A percentile compares a stretch with the other conserved stretches of the same genome.
These are phyloP conservation scores for Eutypa lata DNA, from an alignment of 2,329 filamentous ascomycete genomes.

Conservation along the genomic window DNA sequence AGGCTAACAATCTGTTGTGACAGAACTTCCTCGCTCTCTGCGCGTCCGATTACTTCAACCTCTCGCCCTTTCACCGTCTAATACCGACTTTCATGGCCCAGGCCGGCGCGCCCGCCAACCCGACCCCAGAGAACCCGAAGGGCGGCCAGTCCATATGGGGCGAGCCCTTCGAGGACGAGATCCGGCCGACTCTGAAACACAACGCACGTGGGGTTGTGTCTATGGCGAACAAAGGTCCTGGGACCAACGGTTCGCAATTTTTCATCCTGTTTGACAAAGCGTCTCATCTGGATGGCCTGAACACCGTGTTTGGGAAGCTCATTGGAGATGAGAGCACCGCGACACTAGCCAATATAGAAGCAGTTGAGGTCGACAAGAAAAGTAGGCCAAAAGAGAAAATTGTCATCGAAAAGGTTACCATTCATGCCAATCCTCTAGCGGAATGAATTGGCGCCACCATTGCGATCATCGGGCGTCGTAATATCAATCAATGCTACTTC, in stretches of 20 bases:
- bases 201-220: constrained; percentile 66
- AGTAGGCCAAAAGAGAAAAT: constrained; percentile 65
- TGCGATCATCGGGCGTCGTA: background rate
- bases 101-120: constrained; percentile 62
- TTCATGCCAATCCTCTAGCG: constrained; percentile 79
- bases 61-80: constrained; percentile 74
- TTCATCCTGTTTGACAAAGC: constrained; percentile 77
- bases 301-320: constrained; percentile 79
- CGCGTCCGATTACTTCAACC: constrained; percentile 73
- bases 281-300: constrained; percentile 77
- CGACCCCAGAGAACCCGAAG: constrained; percentile 59
- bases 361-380: constrained; percentile 73
- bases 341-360: constrained; percentile 70
- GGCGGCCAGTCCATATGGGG: constrained; percentile 72
- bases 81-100: constrained; percentile 82
- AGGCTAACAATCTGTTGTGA: constrained; percentile 7
- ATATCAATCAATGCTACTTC: background rate
- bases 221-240: constrained; percentile 76
- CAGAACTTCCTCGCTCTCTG: constrained; percentile 87
- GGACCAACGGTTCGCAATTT: constrained; percentile 76
- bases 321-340: constrained; percentile 61
- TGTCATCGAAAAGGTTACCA: constrained; percentile 64
- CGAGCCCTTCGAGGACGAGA: constrained; percentile 75
- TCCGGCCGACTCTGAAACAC: constrained; percentile 66
- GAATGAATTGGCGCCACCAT: constrained; percentile 35